Base-by-base conservation (phyloP, 345 rosid genomes). In the Brassica cretica region DNA sequence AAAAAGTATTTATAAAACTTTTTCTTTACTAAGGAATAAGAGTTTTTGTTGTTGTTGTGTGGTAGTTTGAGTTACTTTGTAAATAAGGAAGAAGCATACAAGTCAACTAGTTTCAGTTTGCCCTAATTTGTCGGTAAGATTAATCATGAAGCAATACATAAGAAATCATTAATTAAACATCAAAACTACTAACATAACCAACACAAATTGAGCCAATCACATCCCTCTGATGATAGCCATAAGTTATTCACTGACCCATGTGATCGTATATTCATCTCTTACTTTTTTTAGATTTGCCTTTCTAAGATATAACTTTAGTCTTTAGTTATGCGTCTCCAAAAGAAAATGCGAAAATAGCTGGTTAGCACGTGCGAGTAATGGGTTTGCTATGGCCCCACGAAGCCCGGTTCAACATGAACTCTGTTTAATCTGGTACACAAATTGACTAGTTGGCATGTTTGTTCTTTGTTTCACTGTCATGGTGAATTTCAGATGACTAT, bases 171-270 rank as follows among this genome's bases (percentile, higher is more conserved):
- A 25, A 25, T 25, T 25, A 25, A 21, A 21, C 30, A 21, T 59
- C 6, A 21, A 21, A 21, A 59, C 30, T 9, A 21, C 63, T 53
- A 53, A 5, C 59, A 53, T 53, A 5, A 53, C 8, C 14, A 59
- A 21, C 64, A 25, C 65, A 4, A n/a, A 16, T 41, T 68, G 29
- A 2, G 68, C 74, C 56, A 53, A 55, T 35, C 39, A 65, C 15
- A 55, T 24, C 8, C 4, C 32, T 64, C n/a, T 18, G 21, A n/a
- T 18, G 21, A 19, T 14, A 73, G 64, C 21, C 24, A 70, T 33
- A 64, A 70, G 21, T 70, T 24, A 76, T 21, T 76, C 64, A 49
- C 63, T 77, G 80, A 64, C 80, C 80, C 80, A 77, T 77, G 80
- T 70, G 75, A 77, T 37, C 80, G 75, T 77, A 70, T 77, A 75